Percentiles rank a stretch among this genome's conserved stretches.
These are phyloP conservation scores for Penicillium occitanis DNA, from an alignment of 2,329 filamentous ascomycete species.

Conservation along the genomic window DNA sequence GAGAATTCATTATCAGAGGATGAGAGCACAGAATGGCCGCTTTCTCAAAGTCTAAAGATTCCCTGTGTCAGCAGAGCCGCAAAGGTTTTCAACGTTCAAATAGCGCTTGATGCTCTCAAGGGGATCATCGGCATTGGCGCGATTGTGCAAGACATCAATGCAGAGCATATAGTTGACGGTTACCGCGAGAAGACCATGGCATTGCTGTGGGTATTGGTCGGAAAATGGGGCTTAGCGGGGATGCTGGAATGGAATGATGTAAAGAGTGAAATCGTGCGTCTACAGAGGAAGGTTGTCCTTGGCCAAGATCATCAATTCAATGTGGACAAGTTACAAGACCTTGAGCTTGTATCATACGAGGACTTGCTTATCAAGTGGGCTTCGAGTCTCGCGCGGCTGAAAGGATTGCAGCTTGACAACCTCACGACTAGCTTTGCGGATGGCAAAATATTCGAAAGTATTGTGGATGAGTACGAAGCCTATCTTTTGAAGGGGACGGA, in stretches of 20 bases:
- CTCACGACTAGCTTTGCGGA: constrained; percentile 60
- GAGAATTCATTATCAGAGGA: constrained; percentile 49
- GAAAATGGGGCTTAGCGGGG: constrained; percentile 54
- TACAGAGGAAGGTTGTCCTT: constrained; percentile 35
- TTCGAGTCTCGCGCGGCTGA: constrained; percentile 48
- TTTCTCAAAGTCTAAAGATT: constrained; percentile 60
- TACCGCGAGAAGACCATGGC: constrained; percentile 64
- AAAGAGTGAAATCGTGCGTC: constrained; percentile 51
- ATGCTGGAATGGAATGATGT: constrained; percentile 59
- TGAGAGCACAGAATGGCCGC: constrained; percentile 42
- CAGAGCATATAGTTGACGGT: constrained; percentile 63
- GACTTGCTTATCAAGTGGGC: constrained; percentile 59
- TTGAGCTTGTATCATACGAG: constrained; percentile 35
- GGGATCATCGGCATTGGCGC: constrained; percentile 43
- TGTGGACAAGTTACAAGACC: constrained; percentile 25
- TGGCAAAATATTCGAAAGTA: constrained; percentile 54
- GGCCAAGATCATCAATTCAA: constrained; percentile 26
- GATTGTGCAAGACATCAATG: constrained; percentile 47
- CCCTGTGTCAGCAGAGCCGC: constrained; percentile 56
- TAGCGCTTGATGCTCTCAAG: constrained; percentile 56
- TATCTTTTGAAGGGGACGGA: constrained; percentile 34
- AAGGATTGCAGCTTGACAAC: constrained; percentile 52
- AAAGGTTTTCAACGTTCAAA: constrained; percentile 60
- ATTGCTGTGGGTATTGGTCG: constrained; percentile 61
- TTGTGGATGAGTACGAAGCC: constrained; percentile 58